Evolutionary conservation across 768 basidiomycete species (phyloP), one percentile per base, ranked within the genome.

Genomic region (Tulasnella calospora): DNA sequence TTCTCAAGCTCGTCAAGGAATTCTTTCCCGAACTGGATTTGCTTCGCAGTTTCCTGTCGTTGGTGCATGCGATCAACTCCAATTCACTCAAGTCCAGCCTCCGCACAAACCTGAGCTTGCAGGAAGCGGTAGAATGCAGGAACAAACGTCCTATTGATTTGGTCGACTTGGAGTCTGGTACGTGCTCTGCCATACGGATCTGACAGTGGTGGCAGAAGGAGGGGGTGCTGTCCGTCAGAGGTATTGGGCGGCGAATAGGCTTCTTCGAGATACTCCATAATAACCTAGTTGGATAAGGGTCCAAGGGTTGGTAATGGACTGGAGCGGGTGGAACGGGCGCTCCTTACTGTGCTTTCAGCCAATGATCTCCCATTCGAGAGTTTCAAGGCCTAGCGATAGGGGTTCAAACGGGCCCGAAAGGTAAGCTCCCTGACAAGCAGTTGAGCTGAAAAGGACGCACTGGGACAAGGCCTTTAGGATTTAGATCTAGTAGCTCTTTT

Each of bases 391-490:
- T 76, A 44, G 4, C 40, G 23, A 36, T 2, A 5, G 40, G 23
- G 13, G 35, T 35, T 6, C 35, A 44, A n/a, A 17, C 4, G 1
- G 44, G 44, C 70, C 9, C 21, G 40, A 71, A 30, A 71, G 35
- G 19, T 35, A 9, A n/a, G 36, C 13, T 21, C 15, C 2, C n/a
- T 12, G 15, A 46, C 5, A 72, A 46, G 36, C 71, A 51, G 23
- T 23, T n/a, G 0, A 13, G 23, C 27, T 0, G 23, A 17, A 71
- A 21, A 2, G 23, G 3, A 71, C 75, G 10, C 0, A 87, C 92
- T 0, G 94, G 93, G 0, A 96, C 92, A 4, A 95, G 87, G 0
- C 94, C 93, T 81, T 92, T 93, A 0, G 94, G 93, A 21, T 93
- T 94, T 23, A 94, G 86, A 47, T 92, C 89, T n/a, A 96, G 86